A percentile compares a stretch with the other conserved stretches of the same genome.
These are phyloP conservation scores for Aspergillus aculeatinus DNA, from an alignment of 2,329 filamentous ascomycete species.

Conservation along the genomic window DNA sequence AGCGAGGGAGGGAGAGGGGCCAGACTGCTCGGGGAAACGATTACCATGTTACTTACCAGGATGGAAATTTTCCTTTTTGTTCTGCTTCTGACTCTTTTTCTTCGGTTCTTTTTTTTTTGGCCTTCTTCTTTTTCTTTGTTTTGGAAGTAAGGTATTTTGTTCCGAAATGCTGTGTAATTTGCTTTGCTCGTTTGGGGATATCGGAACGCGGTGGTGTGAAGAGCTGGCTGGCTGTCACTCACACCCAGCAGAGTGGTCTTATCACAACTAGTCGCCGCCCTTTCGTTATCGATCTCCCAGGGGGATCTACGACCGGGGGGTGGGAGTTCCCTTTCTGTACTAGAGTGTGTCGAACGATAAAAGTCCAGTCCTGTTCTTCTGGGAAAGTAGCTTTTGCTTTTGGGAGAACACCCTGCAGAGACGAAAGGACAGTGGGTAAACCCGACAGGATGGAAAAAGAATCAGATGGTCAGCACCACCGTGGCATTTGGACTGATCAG, in stretches of 20 bases:
- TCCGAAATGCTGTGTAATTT: neutral
- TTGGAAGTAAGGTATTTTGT: neutral
- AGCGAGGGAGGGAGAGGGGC: neutral
- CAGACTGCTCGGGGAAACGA: neutral
- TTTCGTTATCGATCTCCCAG: conserved; percentile 25
- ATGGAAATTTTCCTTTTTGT: neutral
- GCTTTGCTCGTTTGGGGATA: neutral
- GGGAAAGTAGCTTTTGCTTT: conserved; percentile 1
- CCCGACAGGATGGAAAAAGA: neutral
- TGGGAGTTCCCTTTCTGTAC: conserved; percentile 7
- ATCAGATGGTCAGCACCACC: neutral
- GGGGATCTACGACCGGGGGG: conserved; percentile 25
- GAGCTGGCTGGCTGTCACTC: neutral
- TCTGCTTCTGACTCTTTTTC: neutral
- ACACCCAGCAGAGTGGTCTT: conserved; percentile 16
- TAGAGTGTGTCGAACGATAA: neutral
- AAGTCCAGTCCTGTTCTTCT: conserved; percentile 13
- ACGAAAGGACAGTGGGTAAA: neutral
- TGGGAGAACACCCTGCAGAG: neutral
- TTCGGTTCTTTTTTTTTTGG: neutral
- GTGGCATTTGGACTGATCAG: neutral
- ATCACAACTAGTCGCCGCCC: conserved; percentile 13
- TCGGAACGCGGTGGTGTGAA: neutral
- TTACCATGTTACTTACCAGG: conserved; percentile 9
- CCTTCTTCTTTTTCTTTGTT: neutral